A percentile compares a stretch with the other conserved stretches of the same genome.
phyloP scores from a whole-genome alignment of 208 protist genomes.

The Crithidia thermophila region DNA sequence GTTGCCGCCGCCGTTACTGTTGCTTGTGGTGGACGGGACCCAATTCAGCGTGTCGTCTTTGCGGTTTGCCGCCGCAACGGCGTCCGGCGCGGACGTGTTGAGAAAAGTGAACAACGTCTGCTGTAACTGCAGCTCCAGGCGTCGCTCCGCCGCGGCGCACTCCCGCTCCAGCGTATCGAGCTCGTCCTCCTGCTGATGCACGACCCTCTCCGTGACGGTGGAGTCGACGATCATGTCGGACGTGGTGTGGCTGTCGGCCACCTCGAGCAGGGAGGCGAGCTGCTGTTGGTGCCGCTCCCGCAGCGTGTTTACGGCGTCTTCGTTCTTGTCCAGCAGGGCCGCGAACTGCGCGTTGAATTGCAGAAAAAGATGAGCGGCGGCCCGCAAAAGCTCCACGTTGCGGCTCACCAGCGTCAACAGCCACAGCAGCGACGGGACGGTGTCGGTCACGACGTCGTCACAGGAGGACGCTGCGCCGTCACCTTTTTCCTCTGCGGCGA shows the following conservation, averaged over 20 bases:
- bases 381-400: slow-evolving; percentile 51
- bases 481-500: slow-evolving; percentile 2
- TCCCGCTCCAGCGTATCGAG: slow-evolving; percentile 47
- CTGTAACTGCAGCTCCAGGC: slow-evolving; percentile 46
- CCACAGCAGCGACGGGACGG: slow-evolving; percentile 44
- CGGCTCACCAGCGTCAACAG: slow-evolving; percentile 68
- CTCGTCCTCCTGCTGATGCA: slow-evolving; percentile 67
- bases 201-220: slow-evolving; percentile 54
- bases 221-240: slow-evolving; percentile 70
- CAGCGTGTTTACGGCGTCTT: slow-evolving; percentile 33
- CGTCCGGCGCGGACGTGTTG: slow-evolving; percentile 57
- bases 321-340: slow-evolving; percentile 23
- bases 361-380: slow-evolving; percentile 54
- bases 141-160: slow-evolving; percentile 19
- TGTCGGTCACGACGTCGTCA: neutral
- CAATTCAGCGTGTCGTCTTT: slow-evolving; percentile 17
- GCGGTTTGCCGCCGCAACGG: slow-evolving; percentile 39
- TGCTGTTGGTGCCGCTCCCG: slow-evolving; percentile 57
- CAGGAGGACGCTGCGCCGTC: neutral
- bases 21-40: neutral
- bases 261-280: slow-evolving; percentile 59
- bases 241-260: slow-evolving; percentile 36
- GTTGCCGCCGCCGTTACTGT: neutral
- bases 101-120: slow-evolving; percentile 50
- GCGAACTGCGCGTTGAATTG: slow-evolving; percentile 63